Evolutionary conservation across 1,284 basidiomycete species (phyloP), one percentile per base, ranked within the genome.

Genomic region (Ustilago xerochloae): DNA sequence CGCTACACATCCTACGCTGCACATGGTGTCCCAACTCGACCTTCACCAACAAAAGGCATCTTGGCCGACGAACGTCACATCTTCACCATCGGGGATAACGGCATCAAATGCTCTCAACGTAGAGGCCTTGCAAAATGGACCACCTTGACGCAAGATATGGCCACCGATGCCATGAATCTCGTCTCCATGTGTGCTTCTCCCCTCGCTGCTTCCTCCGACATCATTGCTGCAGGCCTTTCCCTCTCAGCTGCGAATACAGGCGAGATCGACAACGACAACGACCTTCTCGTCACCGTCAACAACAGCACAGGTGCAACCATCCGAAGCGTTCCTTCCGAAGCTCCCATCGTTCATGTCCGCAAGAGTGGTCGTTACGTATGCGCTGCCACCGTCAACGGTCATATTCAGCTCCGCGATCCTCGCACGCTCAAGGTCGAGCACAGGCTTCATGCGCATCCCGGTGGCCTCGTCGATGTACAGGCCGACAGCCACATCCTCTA

Each of bases 21-120:
- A 58, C 86, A 87, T 63, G 86, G 86, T 15, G 63, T 80, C 4
- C 89, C 91, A 24, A 90, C 90, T 13, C 89, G 89, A 47, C 81
- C 62, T 16, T 77, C 78, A 30, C 67, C 78, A 3, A 73, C 81
- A 4, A 80, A 78, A 38, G 80, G 82, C 48, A 71, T 86, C 60
- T 39, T 82, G 8, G 63, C 80, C 16, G 84, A 85, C 53, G 82
- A 86, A 41, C 75, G 82, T 2, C 68, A 83, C 48, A 77, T 87
- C 58, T 78, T 84, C 33, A 80, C 80, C 45, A 75, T 85, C 15
- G 81, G 81, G 28, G 82, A 84, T 18, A 73, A 72, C 9, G 77
- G 75, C 48, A 70, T 87, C 61, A 84, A 86, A 73, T 80, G 84
- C 32, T 83, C 85, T 6, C 84, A 80, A 35, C 74, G 86, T n/a